Base-by-base conservation (phyloP, 805 yeast species). In the Wickerhamomyces silvicola region DNA sequence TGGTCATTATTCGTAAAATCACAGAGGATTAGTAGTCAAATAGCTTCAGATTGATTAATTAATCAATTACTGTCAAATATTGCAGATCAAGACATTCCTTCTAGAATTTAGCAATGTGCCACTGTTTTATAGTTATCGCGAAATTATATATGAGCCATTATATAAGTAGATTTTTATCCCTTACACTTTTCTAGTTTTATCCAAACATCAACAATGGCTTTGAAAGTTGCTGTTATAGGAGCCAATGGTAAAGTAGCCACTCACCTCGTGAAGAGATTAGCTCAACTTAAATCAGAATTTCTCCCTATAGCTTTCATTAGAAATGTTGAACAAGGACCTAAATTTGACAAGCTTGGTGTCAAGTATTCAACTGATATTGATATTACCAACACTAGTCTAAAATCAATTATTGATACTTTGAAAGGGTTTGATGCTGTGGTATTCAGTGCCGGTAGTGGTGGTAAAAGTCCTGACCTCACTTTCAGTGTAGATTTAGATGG, bases 181-280 rank as follows among this genome's bases (percentile, higher is more conserved):
- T n/a, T n/a, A n/a, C n/a, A n/a, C n/a, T n/a, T n/a, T n/a, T n/a
- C n/a, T n/a, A n/a, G n/a, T n/a, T n/a, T n/a, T n/a, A n/a, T n/a
- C n/a, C n/a, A n/a, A n/a, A n/a, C n/a, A n/a, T n/a, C n/a, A n/a
- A n/a, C n/a, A 34, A 44, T 36, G 43, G 34, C 31, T 6, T 32
- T 45, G 17, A 64, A 54, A 46, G 59, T 69, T 6, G 69, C 68
- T 24, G 54, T 77, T 14, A 54, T 77, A 33, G 84, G 84, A 24
- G 79, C 81, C 14, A 73, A 74, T 48, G 83, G 83, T 21, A 68
- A 67, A 37, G 65, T 77, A n/a, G 84, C 77, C 24, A 64, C 69
- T 36, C 46, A 55, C 2, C 42, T 77, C 10, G 48, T 73, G 10
- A 37, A 53, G n/a, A 51, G 62, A 26, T 56, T 62, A 16, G 56